Percentiles rank a stretch among this genome's conserved stretches.
phyloP scores from a whole-genome alignment of 129 eudicot species.

The Tagetes erecta region DNA sequence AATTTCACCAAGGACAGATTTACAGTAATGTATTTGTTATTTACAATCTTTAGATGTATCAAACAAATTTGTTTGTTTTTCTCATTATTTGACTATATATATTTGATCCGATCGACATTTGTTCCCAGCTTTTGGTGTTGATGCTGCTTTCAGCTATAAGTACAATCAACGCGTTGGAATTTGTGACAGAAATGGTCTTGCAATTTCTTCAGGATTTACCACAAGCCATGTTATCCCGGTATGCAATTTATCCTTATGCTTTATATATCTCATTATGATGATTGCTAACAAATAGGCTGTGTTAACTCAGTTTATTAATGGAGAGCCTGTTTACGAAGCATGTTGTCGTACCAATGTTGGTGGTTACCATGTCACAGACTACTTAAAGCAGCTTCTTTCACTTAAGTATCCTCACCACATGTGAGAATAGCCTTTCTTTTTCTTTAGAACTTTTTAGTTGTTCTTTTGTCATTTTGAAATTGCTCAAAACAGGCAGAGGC shows the following conservation, averaged over 20 bases:
- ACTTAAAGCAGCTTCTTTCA: conserved; percentile 94
- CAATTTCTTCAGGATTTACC: conserved; percentile 82
- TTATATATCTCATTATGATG: conserved; percentile 16
- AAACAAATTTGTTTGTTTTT: conserved; percentile 9
- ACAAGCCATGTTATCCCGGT: conserved; percentile 95
- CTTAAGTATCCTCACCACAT: conserved; percentile 90
- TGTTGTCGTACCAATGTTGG: conserved; percentile 97
- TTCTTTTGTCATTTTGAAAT: conserved; percentile 17
- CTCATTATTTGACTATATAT: neutral
- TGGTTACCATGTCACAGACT: conserved; percentile 92
- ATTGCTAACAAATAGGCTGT: neutral
- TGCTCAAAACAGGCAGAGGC: conserved; percentile 53
- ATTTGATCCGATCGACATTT: neutral
- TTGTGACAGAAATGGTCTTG: conserved; percentile 74
- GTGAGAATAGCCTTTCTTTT: conserved; percentile 42
- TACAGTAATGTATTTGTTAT: neutral
- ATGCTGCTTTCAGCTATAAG: conserved; percentile 88
- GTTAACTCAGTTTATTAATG: conserved; percentile 70
- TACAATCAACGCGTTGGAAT: conserved; percentile 77
- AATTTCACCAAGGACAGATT: neutral
- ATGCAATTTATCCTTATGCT: conserved; percentile 28
- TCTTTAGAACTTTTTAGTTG: neutral
- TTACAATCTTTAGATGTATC: neutral
- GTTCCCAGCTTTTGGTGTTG: conserved; percentile 85
- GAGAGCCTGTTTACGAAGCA: conserved; percentile 96